A percentile compares a stretch with the other conserved stretches of the same genome.
These are phyloP conservation scores for Colletotrichum tropicicola DNA, from an alignment of 2,329 filamentous ascomycete genomes.

Conservation along the genomic window DNA sequence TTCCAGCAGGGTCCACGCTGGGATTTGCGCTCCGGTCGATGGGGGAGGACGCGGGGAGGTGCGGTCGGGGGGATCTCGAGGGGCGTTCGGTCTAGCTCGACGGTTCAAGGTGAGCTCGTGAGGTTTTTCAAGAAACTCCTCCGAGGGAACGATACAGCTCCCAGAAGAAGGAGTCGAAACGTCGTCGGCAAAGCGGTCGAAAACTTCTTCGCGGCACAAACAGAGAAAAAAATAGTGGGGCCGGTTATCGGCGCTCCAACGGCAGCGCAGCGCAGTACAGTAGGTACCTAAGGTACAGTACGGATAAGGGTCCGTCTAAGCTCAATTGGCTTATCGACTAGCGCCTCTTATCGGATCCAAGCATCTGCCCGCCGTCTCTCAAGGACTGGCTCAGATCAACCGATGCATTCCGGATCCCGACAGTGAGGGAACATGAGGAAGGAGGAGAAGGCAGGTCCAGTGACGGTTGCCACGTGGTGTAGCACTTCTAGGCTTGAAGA, in stretches of 20 bases:
- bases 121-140: not conserved
- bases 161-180: not conserved
- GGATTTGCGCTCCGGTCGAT: not conserved
- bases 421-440: not conserved
- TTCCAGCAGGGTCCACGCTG: constrained; percentile 17
- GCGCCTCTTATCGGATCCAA: not conserved
- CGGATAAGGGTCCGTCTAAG: constrained; percentile 14
- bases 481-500: not conserved
- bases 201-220: constrained; percentile 11
- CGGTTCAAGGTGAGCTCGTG: not conserved
- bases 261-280: no score
- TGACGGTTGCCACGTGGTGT: constrained; percentile 22
- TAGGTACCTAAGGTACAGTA: no score
- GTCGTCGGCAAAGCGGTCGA: constrained; percentile 8
- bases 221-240: constrained; percentile 12
- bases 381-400: not conserved
- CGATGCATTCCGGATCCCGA: constrained; percentile 18
- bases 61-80: not conserved
- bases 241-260: constrained; percentile 10
- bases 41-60: not conserved
- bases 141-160: constrained; percentile 19
- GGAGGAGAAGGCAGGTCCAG: constrained; percentile 1
- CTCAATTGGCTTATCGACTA: not conserved
- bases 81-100: not conserved
- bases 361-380: no score